phyloP scores from a whole-genome alignment of 768 basidiomycete genomes.

The Hygrophorus pudorinus region DNA sequence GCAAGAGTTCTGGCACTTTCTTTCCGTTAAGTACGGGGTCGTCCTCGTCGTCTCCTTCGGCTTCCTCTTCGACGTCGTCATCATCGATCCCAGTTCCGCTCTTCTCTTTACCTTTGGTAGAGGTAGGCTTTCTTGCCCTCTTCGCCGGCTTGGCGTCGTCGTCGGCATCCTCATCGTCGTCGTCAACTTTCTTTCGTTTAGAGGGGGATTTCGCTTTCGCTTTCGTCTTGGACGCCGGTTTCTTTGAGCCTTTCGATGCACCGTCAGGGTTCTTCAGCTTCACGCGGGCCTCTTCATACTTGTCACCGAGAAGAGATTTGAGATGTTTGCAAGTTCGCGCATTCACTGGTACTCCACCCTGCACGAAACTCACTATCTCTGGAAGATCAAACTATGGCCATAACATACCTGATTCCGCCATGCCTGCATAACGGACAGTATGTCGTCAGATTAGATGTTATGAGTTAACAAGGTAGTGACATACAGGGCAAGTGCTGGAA shows the following conservation, averaged over 20 bases:
- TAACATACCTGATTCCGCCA: conserved; percentile 24
- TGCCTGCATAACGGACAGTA: conserved; percentile 12
- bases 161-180: conserved; percentile 9
- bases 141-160: conserved; percentile 9
- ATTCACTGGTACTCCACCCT: conserved; percentile 25
- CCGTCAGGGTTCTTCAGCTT: conserved; percentile 27
- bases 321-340: conserved; percentile 33
- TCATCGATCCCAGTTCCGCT: conserved; percentile 18
- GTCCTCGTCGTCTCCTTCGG: conserved; percentile 24
- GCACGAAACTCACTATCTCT: not conserved
- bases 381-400: not conserved
- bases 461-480: not conserved
- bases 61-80: conserved; percentile 20
- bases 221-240: conserved; percentile 11
- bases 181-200: conserved; percentile 12
- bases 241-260: conserved; percentile 7
- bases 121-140: conserved; percentile 14
- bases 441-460: not conserved
- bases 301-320: conserved; percentile 24
- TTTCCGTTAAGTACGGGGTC: conserved; percentile 19
- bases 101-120: conserved; percentile 16
- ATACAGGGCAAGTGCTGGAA: conserved; percentile 25
- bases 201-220: conserved; percentile 6
- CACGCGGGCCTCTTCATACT: conserved; percentile 28
- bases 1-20: conserved; percentile 33